Evolutionary conservation across 148 eudicot genomes (phyloP).

Genomic region (Pharnaceum exiguum): DNA sequence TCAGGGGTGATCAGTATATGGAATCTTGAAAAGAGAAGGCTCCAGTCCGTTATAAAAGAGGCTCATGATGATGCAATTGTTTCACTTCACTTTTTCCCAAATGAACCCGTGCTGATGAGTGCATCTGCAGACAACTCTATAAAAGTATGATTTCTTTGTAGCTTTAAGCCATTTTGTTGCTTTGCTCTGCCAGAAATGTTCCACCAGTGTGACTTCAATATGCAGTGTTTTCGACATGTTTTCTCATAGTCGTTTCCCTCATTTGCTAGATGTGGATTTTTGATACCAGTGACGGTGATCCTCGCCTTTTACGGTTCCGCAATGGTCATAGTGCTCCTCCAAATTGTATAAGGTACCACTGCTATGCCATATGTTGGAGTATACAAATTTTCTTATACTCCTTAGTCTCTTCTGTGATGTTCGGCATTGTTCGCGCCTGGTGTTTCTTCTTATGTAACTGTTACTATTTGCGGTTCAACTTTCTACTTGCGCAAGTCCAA

Average conservation of each 20-base stretch:
- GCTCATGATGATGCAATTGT: conserved; percentile 88
- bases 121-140: conserved; percentile 88
- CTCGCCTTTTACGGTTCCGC: conserved; percentile 88
- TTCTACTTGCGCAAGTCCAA: too few species aligned
- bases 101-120: conserved; percentile 94
- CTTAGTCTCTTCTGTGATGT: not conserved
- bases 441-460: too few species aligned
- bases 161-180: not conserved
- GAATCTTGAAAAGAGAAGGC: conserved; percentile 97
- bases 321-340: conserved; percentile 99
- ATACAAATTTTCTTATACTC: not conserved
- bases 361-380: not conserved
- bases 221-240: too few species aligned
- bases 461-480: too few species aligned
- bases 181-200: not conserved
- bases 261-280: conserved; percentile 87
- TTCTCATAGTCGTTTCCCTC: conserved; percentile 6
- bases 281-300: conserved; percentile 88
- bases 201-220: not conserved
- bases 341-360: conserved; percentile 63
- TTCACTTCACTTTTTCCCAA: conserved; percentile 86
- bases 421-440: too few species aligned
- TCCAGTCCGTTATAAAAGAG: conserved; percentile 83
- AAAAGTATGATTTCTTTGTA: conserved; percentile 39
- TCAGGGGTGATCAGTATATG: conserved; percentile 94